Evolutionary conservation across 2,329 filamentous ascomycete genomes (phyloP).

Genomic region (Pseudocercospora eumusae): DNA sequence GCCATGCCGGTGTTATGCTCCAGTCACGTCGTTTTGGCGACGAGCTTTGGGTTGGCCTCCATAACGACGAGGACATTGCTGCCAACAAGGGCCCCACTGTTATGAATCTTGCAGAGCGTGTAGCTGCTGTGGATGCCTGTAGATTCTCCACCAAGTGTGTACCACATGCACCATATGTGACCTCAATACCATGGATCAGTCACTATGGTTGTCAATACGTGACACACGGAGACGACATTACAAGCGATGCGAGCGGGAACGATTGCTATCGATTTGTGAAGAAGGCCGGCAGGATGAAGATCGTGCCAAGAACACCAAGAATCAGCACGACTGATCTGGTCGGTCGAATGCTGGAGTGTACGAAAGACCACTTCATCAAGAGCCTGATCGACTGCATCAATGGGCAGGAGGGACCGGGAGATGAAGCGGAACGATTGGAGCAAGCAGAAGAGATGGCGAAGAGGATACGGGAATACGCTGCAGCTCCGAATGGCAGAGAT

Average conservation of each 20-base stretch:
- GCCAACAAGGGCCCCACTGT: slow-evolving; percentile 98
- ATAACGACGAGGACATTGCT: slow-evolving; percentile 92
- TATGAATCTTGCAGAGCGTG: slow-evolving; percentile 90
- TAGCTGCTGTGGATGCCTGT: slow-evolving; percentile 89
- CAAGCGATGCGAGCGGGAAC: slow-evolving; percentile 86
- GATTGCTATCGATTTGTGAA: slow-evolving; percentile 99
- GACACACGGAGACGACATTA: slow-evolving; percentile 96
- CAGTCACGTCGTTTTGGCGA: slow-evolving; percentile 89
- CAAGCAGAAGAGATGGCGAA: slow-evolving; percentile 70
- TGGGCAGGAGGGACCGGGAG: slow-evolving; percentile 63
- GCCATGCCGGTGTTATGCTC: slow-evolving; percentile 94
- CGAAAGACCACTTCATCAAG: slow-evolving; percentile 88
- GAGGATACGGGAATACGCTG: slow-evolving; percentile 81
- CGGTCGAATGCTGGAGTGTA: slow-evolving; percentile 94
- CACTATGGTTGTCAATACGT: slow-evolving; percentile 96
- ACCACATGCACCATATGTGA: slow-evolving; percentile 89
- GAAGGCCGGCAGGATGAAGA: slow-evolving; percentile 87
- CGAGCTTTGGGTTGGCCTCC: slow-evolving; percentile 87
- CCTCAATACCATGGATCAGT: slow-evolving; percentile 86
- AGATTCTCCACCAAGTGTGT: slow-evolving; percentile 88
- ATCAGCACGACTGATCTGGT: slow-evolving; percentile 99
- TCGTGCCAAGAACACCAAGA: slow-evolving; percentile 92
- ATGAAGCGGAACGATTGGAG: slow-evolving; percentile 63
- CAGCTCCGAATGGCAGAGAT: slow-evolving; percentile 74
- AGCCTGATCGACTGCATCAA: slow-evolving; percentile 48